Conservation (phyloP, 2,329 filamentous ascomycete genomes). For the Fusarium papillatum region DNA sequence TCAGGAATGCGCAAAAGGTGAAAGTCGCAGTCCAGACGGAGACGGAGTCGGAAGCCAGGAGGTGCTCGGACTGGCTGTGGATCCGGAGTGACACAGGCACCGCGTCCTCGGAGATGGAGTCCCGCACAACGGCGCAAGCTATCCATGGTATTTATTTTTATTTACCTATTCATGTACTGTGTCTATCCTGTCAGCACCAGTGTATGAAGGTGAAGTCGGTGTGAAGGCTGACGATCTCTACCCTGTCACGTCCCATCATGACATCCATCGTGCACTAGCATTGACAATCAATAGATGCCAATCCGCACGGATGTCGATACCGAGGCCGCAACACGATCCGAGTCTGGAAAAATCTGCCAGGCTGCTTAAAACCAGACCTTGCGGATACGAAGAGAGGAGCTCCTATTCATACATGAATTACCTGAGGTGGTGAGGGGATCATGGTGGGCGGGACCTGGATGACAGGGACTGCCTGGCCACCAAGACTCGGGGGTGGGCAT, state of each 20-base stretch:
- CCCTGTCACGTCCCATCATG: slow-evolving; percentile 20
- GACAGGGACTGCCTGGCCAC: slow-evolving; percentile 27
- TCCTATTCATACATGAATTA: slow-evolving; percentile 15
- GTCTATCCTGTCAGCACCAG: background rate
- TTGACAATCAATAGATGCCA: slow-evolving; percentile 9
- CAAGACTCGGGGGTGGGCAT: slow-evolving; percentile 9
- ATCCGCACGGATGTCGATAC: slow-evolving; percentile 6
- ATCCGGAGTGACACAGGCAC: slow-evolving; percentile 10
- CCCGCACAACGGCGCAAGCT: slow-evolving; percentile 8
- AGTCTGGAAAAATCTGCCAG: background rate
- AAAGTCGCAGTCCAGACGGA: slow-evolving; percentile 20
- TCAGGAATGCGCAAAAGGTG: slow-evolving; percentile 18
- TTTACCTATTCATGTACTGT: background rate
- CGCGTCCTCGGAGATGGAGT: slow-evolving; percentile 9
- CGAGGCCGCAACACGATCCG: slow-evolving; percentile 1
- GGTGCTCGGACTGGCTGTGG: slow-evolving; percentile 36
- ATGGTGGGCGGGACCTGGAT: slow-evolving; percentile 15
- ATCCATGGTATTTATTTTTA: background rate
- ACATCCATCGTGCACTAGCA: slow-evolving; percentile 27
- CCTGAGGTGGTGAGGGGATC: slow-evolving; percentile 8
- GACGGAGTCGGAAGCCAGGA: slow-evolving; percentile 32
- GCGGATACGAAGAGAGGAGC: slow-evolving; percentile 3
- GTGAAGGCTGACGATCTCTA: background rate
- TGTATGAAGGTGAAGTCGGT: slow-evolving; percentile 11
- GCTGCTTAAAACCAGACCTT: slow-evolving; percentile 4